Percentiles rank a stretch among this genome's conserved stretches.
phyloP scores from a whole-genome alignment of 2,329 filamentous ascomycete species.

The Beauveria sp. region DNA sequence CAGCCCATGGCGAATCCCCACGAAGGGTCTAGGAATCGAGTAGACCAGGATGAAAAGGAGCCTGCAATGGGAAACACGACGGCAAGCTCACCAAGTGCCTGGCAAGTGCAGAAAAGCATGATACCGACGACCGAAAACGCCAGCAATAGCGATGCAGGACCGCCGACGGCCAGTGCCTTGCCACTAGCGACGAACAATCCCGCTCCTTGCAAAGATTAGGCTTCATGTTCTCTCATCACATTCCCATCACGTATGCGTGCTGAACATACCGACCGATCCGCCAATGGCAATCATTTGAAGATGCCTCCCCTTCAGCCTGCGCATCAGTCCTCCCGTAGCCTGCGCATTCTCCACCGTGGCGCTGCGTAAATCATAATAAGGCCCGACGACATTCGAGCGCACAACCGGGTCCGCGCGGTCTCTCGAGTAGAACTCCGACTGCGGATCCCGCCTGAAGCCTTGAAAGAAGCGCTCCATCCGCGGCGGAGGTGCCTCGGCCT shows the following conservation, averaged over 20 bases:
- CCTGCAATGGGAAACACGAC: slow-evolving; percentile 78
- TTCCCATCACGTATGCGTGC: neutral
- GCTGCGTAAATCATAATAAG: slow-evolving; percentile 9
- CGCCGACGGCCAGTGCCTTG: slow-evolving; percentile 55
- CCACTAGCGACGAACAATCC: slow-evolving; percentile 76
- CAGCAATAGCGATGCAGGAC: slow-evolving; percentile 63
- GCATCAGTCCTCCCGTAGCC: slow-evolving; percentile 6
- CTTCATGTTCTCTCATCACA: neutral
- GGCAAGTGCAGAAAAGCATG: slow-evolving; percentile 81
- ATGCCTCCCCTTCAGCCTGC: slow-evolving; percentile 60
- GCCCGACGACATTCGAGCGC: neutral
- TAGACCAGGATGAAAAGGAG: slow-evolving; percentile 78
- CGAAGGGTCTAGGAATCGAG: slow-evolving; percentile 76
- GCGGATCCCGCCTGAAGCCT: slow-evolving; percentile 7
- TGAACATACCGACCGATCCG: slow-evolving; percentile 60
- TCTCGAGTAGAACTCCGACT: slow-evolving; percentile 2
- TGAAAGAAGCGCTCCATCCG: slow-evolving; percentile 6
- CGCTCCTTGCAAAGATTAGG: slow-evolving; percentile 29
- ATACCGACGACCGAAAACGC: slow-evolving; percentile 64
- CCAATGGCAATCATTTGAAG: slow-evolving; percentile 91
- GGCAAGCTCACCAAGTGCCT: slow-evolving; percentile 78
- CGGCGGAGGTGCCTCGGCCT: neutral
- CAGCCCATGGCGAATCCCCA: slow-evolving; percentile 87
- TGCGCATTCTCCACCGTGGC: slow-evolving; percentile 9
- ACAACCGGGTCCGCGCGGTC: neutral